These are phyloP conservation scores for Astragalus membranaceus DNA, from an alignment of 306 rosid genomes.

Conservation along the genomic window DNA sequence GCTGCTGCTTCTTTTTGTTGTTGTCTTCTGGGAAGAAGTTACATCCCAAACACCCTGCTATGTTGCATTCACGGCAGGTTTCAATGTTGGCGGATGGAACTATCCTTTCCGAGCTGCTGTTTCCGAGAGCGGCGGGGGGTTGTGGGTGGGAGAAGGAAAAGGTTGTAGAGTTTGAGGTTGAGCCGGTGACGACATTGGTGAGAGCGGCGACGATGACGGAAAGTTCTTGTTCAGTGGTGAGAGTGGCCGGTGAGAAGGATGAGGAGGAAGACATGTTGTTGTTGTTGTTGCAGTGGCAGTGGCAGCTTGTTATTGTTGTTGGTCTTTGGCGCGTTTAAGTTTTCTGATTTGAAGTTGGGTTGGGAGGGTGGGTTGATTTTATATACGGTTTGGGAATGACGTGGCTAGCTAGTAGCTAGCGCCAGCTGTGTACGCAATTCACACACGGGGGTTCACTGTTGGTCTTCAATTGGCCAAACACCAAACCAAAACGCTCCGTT, in stretches of 20 bases:
- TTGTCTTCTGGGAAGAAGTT: slow-evolving; percentile 43
- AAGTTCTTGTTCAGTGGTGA: slow-evolving; percentile 58
- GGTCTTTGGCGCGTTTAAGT: not conserved
- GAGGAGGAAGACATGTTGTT: slow-evolving; percentile 30
- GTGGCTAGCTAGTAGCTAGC: not conserved
- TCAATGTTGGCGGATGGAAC: slow-evolving; percentile 17
- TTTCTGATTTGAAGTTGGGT: not conserved
- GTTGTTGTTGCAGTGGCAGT: not conserved
- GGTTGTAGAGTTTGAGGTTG: slow-evolving; percentile 15
- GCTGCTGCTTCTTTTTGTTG: not conserved
- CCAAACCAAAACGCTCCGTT: no score
- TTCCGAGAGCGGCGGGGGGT: not conserved
- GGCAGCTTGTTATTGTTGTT: no score
- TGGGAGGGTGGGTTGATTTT: not conserved
- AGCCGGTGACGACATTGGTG: slow-evolving; percentile 66
- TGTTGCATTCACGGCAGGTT: slow-evolving; percentile 46
- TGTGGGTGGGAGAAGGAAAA: not conserved
- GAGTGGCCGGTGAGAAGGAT: not conserved
- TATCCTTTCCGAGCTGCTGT: not conserved
- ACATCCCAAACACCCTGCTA: slow-evolving; percentile 60
- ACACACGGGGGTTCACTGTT: slow-evolving; percentile 35
- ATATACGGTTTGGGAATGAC: slow-evolving; percentile 39
- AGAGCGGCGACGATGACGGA: slow-evolving; percentile 69
- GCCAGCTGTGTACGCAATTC: slow-evolving; percentile 37
- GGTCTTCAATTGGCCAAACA: not conserved